Conservation (phyloP, 1,284 basidiomycete species). For the Tremellales sp. region DNA sequence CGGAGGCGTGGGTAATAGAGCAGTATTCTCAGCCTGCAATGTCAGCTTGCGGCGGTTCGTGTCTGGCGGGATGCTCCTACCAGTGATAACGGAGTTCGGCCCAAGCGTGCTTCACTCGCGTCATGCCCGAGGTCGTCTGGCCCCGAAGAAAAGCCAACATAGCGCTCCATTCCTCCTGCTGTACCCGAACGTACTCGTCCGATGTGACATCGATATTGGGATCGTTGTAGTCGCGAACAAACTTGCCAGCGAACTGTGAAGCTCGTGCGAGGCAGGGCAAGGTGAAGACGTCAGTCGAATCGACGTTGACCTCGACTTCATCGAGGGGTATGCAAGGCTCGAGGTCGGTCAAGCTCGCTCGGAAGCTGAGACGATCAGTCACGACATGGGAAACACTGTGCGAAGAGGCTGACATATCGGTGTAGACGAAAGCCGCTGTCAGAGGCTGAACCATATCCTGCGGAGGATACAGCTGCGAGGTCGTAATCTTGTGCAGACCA, state of each 20-base stretch:
- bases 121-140: not conserved
- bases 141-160: slow-evolving; percentile 13
- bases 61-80: slow-evolving; percentile 4
- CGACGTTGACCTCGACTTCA: slow-evolving; percentile 27
- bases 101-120: slow-evolving; percentile 10
- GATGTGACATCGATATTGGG: slow-evolving; percentile 17
- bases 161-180: slow-evolving; percentile 15
- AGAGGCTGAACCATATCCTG: slow-evolving; percentile 17
- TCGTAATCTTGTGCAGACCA: slow-evolving; percentile 12
- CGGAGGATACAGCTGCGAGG: slow-evolving; percentile 13
- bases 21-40: slow-evolving; percentile 19
- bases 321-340: slow-evolving; percentile 14
- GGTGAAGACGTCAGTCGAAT: slow-evolving; percentile 10
- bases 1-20: slow-evolving; percentile 16
- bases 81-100: slow-evolving; percentile 24
- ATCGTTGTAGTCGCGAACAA: slow-evolving; percentile 18
- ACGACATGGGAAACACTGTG: slow-evolving; percentile 4
- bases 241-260: slow-evolving; percentile 10
- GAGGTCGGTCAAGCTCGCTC: slow-evolving; percentile 17
- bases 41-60: not conserved
- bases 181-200: slow-evolving; percentile 12
- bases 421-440: slow-evolving; percentile 18
- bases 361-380: slow-evolving; percentile 10
- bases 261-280: slow-evolving; percentile 11
- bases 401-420: slow-evolving; percentile 33